Conservation (phyloP, 31 red algal genomes). For the Endocladia muricata region DNA sequence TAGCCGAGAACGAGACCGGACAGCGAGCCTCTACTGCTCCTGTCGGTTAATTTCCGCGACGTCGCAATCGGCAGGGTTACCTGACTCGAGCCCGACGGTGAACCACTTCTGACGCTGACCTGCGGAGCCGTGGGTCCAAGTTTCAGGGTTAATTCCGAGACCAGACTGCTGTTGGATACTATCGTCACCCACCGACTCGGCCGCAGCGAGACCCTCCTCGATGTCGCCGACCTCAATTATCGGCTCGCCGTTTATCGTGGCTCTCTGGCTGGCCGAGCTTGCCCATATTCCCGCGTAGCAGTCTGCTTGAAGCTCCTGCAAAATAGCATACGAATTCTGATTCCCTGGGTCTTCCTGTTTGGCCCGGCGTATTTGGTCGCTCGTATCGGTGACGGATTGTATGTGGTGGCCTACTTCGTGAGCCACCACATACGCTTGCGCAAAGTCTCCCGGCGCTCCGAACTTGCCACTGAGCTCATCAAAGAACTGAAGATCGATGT, state of each 20-base stretch:
- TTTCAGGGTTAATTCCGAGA: neutral
- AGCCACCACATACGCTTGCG: neutral
- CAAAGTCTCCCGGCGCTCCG: neutral
- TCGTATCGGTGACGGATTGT: neutral
- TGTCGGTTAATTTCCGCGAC: too few species aligned
- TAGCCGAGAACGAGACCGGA: too few species aligned
- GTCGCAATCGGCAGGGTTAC: neutral
- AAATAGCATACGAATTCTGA: neutral
- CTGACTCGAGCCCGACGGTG: neutral
- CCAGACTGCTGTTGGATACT: neutral
- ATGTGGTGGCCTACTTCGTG: conserved; percentile 5
- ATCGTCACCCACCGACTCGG: neutral
- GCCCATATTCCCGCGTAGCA: neutral
- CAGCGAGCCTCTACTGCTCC: too few species aligned
- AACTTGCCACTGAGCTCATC: neutral
- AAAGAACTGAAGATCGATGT: neutral
- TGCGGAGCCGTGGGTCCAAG: neutral
- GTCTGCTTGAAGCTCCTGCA: neutral
- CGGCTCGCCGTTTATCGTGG: neutral
- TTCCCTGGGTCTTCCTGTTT: neutral
- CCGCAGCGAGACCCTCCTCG: neutral
- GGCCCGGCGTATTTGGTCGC: neutral
- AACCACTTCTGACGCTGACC: neutral
- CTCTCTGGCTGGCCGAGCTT: neutral
- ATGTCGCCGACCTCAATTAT: neutral